Evolutionary conservation across 768 basidiomycete genomes (phyloP), one percentile per base, ranked within the genome.

Genomic region (Tricholoma sp.): DNA sequence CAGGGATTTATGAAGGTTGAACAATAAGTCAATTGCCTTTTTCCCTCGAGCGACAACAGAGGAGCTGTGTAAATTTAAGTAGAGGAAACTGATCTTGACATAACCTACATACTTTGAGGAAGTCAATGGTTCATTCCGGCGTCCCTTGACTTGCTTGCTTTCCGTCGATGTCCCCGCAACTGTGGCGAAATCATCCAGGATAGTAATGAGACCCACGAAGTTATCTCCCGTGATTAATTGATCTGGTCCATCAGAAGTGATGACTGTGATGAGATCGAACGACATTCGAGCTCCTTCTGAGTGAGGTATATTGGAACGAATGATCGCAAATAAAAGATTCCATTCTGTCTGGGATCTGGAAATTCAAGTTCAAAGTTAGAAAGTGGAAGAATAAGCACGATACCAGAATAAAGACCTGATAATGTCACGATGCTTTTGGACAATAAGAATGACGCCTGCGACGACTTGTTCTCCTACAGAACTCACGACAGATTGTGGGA

Each of bases 401-500:
- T 46, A 49, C 3, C 18, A 52, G 19, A n/a, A 18, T 21, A 56
- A 60, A 22, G 57, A 87, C 91, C 81, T 80, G 61, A 94, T 84
- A 22, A 92, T 83, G 6, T 83, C 76, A 47, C 79, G 77, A 62
- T 95, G 84, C 49, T 87, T 84, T 65, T 89, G 83, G n/a, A 96
- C 74, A 39, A 99, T 83, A 54, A 86, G 70, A 22, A 83, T 80
- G 7, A 98, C 78, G 0, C 97, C 97, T 7, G 89, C 83, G 50
- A 86, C 78, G n/a, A 97, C 80, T 69, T 98, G 95, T 69, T 98
- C 94, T 8, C 92, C 91, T 6, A 97, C 90, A 0, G 90, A 84
- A 61, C 80, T 88, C 18, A 91, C 81, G n/a, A 95, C 83, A 1
- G 74, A 66, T 1, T 84, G 74, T 1, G 95, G 91, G 9, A 98